Base-by-base conservation (phyloP, 2,329 filamentous ascomycete genomes). In the Sporothrix schenckii region DNA sequence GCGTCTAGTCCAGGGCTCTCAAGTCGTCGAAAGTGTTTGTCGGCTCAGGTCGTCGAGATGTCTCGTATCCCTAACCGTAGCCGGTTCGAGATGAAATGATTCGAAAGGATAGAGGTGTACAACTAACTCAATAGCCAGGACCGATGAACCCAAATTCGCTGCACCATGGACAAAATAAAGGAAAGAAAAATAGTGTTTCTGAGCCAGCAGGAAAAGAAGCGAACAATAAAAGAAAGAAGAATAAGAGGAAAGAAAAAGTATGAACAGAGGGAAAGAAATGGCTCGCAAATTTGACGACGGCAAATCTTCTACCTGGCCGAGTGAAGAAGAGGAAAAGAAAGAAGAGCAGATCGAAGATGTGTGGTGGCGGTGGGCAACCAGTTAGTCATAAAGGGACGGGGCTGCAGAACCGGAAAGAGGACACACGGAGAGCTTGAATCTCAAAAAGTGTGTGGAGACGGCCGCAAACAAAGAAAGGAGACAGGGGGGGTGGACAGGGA, bases 171-270 rank as follows among this genome's bases (percentile, higher is more conserved):
- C 41, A 65, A 10, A 82, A 80, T 21, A 24, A 34, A 60, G 56
- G 56, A 60, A 68, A 27, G 50, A 66, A 66, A 69, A 61, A 53
- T 52, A 73, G 81, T 81, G 81, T 81, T 34, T 86, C 86, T 88
- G 86, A 87, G 81, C 86, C 86, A 88, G 87, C 86, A 88, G 86
- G 79, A 74, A 60, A 81, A 76, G 77, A 78, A 83, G 56, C n/a
- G 21, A 53, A 53, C 50, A 53, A 81, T 11, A n/a, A 69, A 63
- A 30, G 49, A 79, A 44, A 16, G 41, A 14, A 44, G 9, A 77
- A 78, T 80, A 39, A 77, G 76, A 77, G 39, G 77, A 79, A 80
- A 54, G 78, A 76, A 76, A 79, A 79, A 27, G 39, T 79, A 80
- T 54, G 78, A 76, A 77, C 79, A 79, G 73, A 76, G 74, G 75